phyloP scores from a whole-genome alignment of 129 eudicot genomes.

The Centaurea solstitialis region DNA sequence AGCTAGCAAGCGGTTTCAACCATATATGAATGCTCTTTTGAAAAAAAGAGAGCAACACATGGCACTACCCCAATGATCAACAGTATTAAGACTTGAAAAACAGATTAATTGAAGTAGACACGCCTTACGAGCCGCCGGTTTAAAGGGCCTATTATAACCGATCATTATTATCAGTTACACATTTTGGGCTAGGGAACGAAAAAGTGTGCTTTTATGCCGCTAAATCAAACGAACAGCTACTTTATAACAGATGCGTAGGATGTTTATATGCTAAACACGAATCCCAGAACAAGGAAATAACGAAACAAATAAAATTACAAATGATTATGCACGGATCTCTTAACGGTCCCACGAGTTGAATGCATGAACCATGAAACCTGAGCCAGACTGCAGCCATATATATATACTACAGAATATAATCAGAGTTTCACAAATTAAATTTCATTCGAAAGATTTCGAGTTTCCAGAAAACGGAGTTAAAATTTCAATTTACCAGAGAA shows the following conservation, averaged over 20 bases:
- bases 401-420: neutral
- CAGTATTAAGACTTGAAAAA: no score
- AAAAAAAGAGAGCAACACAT: no score
- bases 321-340: neutral
- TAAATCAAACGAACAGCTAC: neutral
- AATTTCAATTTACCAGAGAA: constrained; percentile 16
- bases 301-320: neutral
- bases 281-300: neutral
- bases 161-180: no score
- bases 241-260: neutral
- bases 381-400: neutral
- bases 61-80: no score
- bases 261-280: neutral
- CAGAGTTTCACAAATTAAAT: neutral
- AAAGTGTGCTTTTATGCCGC: neutral
- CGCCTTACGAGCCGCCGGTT: no score
- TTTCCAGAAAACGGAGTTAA: neutral
- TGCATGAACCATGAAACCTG: neutral
- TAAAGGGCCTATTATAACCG: no score
- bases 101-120: no score
- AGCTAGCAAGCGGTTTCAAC: no score
- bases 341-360: neutral
- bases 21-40: no score
- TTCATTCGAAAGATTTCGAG: neutral
- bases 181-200: neutral